Evolutionary conservation across 306 rosid species (phyloP).

Genomic region (Cucumis cinereus): DNA sequence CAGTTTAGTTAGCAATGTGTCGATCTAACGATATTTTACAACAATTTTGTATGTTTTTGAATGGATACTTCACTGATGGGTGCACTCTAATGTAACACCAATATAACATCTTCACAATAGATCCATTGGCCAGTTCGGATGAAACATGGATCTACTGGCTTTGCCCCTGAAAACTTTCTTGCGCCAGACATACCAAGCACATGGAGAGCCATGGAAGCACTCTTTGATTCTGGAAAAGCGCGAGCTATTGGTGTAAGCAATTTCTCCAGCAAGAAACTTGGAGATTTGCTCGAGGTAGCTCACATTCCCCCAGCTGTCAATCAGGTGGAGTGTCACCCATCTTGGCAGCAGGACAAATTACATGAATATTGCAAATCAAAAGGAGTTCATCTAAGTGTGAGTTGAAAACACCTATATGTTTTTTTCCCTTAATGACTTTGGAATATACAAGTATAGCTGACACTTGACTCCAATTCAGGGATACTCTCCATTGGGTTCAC

Average conservation of each 20-base stretch:
- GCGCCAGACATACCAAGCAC: conserved; percentile 33
- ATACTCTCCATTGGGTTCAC: conserved; percentile 65
- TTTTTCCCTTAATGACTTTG: background rate
- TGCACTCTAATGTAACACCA: too few relatives aligned
- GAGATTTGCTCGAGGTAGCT: conserved; percentile 31
- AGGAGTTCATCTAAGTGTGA: conserved; percentile 54
- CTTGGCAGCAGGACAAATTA: conserved; percentile 47
- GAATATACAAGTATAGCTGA: background rate
- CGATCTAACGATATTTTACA: background rate
- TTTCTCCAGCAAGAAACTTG: conserved; percentile 50
- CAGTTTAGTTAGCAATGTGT: background rate
- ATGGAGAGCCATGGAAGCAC: conserved; percentile 68
- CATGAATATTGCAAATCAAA: conserved; percentile 39
- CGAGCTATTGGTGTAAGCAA: conserved; percentile 64
- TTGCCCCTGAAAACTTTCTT: conserved; percentile 26
- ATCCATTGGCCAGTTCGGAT: conserved; percentile 56
- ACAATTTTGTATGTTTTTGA: background rate
- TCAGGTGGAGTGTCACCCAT: conserved; percentile 65
- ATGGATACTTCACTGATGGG: background rate
- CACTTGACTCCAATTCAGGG: conserved; percentile 22
- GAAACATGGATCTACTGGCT: conserved; percentile 40
- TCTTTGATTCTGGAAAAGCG: conserved; percentile 46
- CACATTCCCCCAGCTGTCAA: conserved; percentile 52
- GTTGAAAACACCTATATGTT: conserved; percentile 3
- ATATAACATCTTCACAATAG: conserved; percentile 17